Conservation (phyloP, 768 basidiomycete genomes). For the Suillus fuscotomentosus region DNA sequence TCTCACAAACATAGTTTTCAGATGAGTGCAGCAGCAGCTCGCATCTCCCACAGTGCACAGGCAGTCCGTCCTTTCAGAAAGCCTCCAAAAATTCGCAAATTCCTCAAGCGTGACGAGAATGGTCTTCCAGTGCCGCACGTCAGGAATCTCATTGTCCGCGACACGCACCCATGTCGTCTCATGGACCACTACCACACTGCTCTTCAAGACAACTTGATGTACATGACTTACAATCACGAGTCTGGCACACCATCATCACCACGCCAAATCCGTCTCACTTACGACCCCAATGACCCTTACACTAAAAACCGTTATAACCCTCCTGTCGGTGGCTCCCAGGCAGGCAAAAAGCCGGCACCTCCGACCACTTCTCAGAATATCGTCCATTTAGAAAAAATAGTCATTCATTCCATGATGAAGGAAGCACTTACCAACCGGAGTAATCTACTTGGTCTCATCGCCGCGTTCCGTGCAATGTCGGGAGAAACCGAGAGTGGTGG, state of each 20-base stretch:
- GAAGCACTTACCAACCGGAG: slow-evolving; percentile 69
- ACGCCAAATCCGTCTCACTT: slow-evolving; percentile 61
- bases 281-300: slow-evolving; percentile 81
- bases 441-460: slow-evolving; percentile 79
- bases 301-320: slow-evolving; percentile 74
- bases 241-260: slow-evolving; percentile 49
- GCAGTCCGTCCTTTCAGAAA: slow-evolving; percentile 50
- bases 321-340: slow-evolving; percentile 66
- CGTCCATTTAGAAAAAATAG: slow-evolving; percentile 77
- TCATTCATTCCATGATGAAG: slow-evolving; percentile 85
- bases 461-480: slow-evolving; percentile 83
- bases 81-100: slow-evolving; percentile 44
- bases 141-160: slow-evolving; percentile 55
- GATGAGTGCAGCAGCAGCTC: slow-evolving; percentile 17
- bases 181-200: slow-evolving; percentile 82
- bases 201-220: slow-evolving; percentile 86
- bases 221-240: slow-evolving; percentile 89
- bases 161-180: slow-evolving; percentile 71
- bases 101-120: slow-evolving; percentile 47
- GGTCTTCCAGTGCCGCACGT: slow-evolving; percentile 76
- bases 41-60: slow-evolving; percentile 15
- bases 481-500: slow-evolving; percentile 79
- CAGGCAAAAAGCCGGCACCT: slow-evolving; percentile 67
- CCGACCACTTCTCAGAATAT: slow-evolving; percentile 68
- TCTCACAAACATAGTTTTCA: neutral